Percentiles rank a stretch among this genome's conserved stretches.
Conservation (phyloP, 192 early-diverging fungal genomes). For the Rhizoclosmatium globosum region DNA sequence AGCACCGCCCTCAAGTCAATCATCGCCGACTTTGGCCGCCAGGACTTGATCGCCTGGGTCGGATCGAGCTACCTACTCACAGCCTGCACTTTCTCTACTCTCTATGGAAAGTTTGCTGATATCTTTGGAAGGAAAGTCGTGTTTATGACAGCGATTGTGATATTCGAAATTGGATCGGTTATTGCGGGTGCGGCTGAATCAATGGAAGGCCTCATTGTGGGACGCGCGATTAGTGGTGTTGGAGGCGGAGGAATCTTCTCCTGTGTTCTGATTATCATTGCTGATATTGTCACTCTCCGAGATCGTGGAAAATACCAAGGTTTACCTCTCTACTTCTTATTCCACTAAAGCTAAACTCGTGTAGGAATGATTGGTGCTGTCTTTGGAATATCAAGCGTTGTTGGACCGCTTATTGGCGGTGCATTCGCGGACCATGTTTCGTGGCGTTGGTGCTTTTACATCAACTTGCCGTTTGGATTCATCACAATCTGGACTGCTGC, state of each 20-base stretch:
- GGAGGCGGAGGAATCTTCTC: slow-evolving; percentile 84
- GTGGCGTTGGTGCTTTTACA: slow-evolving; percentile 74
- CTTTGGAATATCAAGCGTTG: slow-evolving; percentile 38
- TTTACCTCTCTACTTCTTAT: neutral
- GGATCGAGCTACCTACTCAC: slow-evolving; percentile 77
- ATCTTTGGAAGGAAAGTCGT: slow-evolving; percentile 83
- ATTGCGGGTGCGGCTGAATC: slow-evolving; percentile 72
- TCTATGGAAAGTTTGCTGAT: slow-evolving; percentile 82
- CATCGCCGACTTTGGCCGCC: slow-evolving; percentile 70
- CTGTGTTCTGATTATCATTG: slow-evolving; percentile 80
- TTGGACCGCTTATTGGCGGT: slow-evolving; percentile 90
- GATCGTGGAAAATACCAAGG: slow-evolving; percentile 86
- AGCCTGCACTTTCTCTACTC: slow-evolving; percentile 30
- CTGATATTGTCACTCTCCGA: slow-evolving; percentile 72
- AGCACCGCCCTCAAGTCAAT: slow-evolving; percentile 77
- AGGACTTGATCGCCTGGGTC: slow-evolving; percentile 80
- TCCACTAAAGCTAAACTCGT: too few species aligned
- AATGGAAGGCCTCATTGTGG: slow-evolving; percentile 69
- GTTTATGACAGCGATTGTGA: slow-evolving; percentile 70
- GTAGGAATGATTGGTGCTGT: too few species aligned
- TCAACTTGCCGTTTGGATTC: slow-evolving; percentile 75
- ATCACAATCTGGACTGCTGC: slow-evolving; percentile 60
- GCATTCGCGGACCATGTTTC: slow-evolving; percentile 71
- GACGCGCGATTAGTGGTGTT: slow-evolving; percentile 72
- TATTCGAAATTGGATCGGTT: slow-evolving; percentile 80